phyloP scores from a whole-genome alignment of 2,329 filamentous ascomycete species.

The Fusarium begoniae region DNA sequence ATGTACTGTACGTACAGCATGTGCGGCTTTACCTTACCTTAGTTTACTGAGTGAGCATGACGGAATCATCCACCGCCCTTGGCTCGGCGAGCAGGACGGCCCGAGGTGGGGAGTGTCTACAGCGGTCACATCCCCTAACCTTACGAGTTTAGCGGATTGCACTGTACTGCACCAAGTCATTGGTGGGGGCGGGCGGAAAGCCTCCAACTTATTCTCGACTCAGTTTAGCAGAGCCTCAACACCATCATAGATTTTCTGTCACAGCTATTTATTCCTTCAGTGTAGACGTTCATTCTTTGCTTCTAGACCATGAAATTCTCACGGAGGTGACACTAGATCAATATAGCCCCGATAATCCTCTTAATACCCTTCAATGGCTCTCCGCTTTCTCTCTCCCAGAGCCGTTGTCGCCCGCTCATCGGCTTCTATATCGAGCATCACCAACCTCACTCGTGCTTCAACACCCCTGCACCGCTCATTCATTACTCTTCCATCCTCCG shows the following conservation, averaged over 20 bases:
- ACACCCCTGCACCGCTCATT: constrained; percentile 51
- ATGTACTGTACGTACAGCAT: neutral
- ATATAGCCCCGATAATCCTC: neutral
- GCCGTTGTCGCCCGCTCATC: constrained; percentile 22
- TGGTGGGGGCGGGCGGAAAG: constrained; percentile 7
- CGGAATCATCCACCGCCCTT: constrained; percentile 38
- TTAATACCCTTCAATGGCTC: constrained; percentile 25
- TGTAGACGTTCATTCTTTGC: neutral
- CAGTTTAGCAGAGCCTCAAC: constrained; percentile 34
- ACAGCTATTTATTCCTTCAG: neutral
- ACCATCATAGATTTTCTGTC: constrained; percentile 33
- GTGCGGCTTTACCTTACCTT: constrained; percentile 1
- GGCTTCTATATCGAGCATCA: constrained; percentile 20
- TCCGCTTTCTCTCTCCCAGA: constrained; percentile 18
- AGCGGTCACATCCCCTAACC: constrained; percentile 13
- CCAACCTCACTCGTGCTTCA: constrained; percentile 31
- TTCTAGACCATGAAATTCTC: constrained; percentile 1
- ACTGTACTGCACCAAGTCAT: neutral
- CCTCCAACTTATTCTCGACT: constrained; percentile 29
- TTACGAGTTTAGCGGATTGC: constrained; percentile 5
- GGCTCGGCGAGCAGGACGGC: constrained; percentile 41
- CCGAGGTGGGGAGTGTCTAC: constrained; percentile 32
- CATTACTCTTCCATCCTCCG: constrained; percentile 45
- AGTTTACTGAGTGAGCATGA: constrained; percentile 28
- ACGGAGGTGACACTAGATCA: neutral